phyloP scores from a whole-genome alignment of 2,329 filamentous ascomycete species.

The Fusarium sororula region DNA sequence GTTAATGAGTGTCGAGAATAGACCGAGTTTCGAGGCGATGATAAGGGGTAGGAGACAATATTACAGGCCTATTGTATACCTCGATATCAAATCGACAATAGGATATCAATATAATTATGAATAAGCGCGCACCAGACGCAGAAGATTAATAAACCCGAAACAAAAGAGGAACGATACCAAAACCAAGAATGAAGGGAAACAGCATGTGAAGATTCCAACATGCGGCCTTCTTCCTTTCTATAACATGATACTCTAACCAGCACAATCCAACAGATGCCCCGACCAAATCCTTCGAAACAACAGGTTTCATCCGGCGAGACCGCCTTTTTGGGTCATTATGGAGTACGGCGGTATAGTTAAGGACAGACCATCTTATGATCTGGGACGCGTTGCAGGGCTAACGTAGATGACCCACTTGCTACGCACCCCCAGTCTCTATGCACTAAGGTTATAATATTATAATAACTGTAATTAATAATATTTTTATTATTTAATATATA shows the following conservation, averaged over 20 bases:
- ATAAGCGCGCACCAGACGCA: neutral
- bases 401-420: too few species aligned
- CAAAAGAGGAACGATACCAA: neutral
- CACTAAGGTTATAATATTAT: too few species aligned
- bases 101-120: neutral
- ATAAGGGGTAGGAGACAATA: neutral
- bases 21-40: neutral
- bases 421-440: too few species aligned
- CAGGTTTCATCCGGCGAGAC: neutral
- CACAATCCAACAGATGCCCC: constrained; percentile 8
- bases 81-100: constrained; percentile 10
- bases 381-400: neutral
- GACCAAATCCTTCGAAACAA: constrained; percentile 11
- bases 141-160: neutral
- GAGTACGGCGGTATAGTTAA: neutral
- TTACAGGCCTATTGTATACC: neutral
- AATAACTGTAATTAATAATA: too few species aligned
- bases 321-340: neutral
- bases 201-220: neutral
- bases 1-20: neutral
- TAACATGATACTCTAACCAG: neutral
- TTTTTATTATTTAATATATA: too few species aligned
- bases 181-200: neutral
- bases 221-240: neutral
- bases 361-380: constrained; percentile 14